phyloP scores from a whole-genome alignment of 2,329 filamentous ascomycete species.

The Pseudogymnoascus sp. region DNA sequence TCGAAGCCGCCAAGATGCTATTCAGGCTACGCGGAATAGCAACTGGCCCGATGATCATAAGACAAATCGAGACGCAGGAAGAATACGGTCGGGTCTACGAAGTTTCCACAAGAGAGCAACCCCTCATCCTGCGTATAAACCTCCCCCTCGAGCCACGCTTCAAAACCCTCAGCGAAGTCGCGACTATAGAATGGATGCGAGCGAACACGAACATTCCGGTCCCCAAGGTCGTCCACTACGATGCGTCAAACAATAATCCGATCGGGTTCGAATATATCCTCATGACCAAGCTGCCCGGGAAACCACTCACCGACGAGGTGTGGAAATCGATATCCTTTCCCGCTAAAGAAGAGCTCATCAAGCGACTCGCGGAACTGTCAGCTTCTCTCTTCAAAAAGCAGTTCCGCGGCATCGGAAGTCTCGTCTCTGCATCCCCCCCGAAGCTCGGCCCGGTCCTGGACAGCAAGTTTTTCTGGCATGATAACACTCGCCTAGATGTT shows the following conservation, averaged over 20 bases:
- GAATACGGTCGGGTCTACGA: too few species aligned
- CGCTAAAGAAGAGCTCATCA: constrained; percentile 29
- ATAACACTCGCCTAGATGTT: constrained; percentile 28
- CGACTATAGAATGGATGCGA: constrained; percentile 31
- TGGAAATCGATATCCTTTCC: constrained; percentile 31
- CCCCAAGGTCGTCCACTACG: constrained; percentile 29
- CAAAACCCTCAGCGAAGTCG: constrained; percentile 35
- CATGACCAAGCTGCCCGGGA: constrained; percentile 26
- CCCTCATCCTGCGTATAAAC: constrained; percentile 30
- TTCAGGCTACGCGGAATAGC: too few species aligned
- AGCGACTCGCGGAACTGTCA: constrained; percentile 28
- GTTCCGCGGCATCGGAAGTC: constrained; percentile 18
- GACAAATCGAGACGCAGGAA: too few species aligned
- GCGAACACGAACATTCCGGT: constrained; percentile 29
- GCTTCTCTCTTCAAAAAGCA: constrained; percentile 24
- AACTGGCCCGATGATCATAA: too few species aligned
- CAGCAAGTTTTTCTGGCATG: constrained; percentile 29
- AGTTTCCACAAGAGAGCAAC: too few species aligned
- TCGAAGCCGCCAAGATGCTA: too few species aligned
- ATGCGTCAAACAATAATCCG: constrained; percentile 28
- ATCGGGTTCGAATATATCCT: constrained; percentile 38
- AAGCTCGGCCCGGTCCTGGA: constrained; percentile 27
- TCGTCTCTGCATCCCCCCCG: constrained; percentile 10
- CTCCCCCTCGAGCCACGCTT: constrained; percentile 32
- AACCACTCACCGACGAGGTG: too few species aligned